Conservation (phyloP, 371 early-diverging fungal genomes). For the Circinella minor region DNA sequence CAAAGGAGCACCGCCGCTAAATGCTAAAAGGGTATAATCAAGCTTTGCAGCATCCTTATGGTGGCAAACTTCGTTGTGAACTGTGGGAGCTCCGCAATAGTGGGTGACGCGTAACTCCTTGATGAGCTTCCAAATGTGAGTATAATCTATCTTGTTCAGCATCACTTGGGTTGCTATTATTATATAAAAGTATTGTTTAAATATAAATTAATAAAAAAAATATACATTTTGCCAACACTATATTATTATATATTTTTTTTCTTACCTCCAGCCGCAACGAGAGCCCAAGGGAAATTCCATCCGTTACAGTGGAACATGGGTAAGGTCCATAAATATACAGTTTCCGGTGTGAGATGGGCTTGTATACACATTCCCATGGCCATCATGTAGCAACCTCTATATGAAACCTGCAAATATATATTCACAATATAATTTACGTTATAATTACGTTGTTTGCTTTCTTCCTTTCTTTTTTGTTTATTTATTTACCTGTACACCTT, state of each 20-base stretch:
- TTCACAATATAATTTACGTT: too few relatives aligned
- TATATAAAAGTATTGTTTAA: not conserved
- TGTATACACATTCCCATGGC: conserved; percentile 58
- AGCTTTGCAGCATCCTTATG: conserved; percentile 55
- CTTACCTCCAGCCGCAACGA: conserved; percentile 55
- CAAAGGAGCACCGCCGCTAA: conserved; percentile 65
- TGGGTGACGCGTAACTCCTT: conserved; percentile 58
- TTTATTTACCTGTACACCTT: conserved; percentile 35
- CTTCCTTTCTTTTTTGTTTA: too few relatives aligned
- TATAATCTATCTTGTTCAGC: conserved; percentile 66
- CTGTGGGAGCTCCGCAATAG: conserved; percentile 72
- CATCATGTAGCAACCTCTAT: conserved; percentile 60
- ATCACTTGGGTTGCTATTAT: conserved; percentile 50
- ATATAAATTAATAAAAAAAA: not conserved
- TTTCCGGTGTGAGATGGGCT: conserved; percentile 42
- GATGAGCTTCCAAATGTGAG: conserved; percentile 60
- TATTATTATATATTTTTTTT: not conserved
- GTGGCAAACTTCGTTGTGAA: conserved; percentile 65
- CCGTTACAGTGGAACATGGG: conserved; percentile 75
- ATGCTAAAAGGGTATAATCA: conserved; percentile 46
- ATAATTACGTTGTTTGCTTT: too few relatives aligned
- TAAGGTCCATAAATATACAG: conserved; percentile 63
- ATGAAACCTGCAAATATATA: conserved; percentile 17
- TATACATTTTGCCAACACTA: not conserved
- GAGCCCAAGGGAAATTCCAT: conserved; percentile 71